Evolutionary conservation across 768 basidiomycete genomes (phyloP), one percentile per base, ranked within the genome.

Genomic region (Guyanaporus albipodus): DNA sequence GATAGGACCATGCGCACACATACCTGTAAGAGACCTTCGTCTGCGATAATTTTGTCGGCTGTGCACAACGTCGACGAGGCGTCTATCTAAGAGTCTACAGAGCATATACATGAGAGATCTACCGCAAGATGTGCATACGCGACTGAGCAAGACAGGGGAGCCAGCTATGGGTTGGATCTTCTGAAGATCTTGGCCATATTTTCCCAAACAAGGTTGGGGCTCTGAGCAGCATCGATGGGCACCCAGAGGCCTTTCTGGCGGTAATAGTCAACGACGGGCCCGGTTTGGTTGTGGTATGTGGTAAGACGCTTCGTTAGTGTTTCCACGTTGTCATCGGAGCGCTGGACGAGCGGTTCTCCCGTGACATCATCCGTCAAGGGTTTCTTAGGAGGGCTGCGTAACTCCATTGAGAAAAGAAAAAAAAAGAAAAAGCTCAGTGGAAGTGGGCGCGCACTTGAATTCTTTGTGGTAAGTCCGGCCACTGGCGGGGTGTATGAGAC

Each of bases 281-380:
- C 89, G 12, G 96, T 99, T 70, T 96, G 93, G 27, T 76, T 67
- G 74, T 99, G 96, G 76, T 85, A 98, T n/a, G 89, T 81, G 3
- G 67, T 57, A 46, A 99, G 76, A 33, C 96, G 87, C 71, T 93
- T 96, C 57, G 83, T 79, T 43, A 99, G 78, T 11, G 94, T 91
- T 67, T 96, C 91, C 51, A 92, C 90, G 55, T 97, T 99, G 73
- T 99, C 96, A 67, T 99, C 96, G 8, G 93, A 92, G 53, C 96
- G 87, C 68, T 97, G 95, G 60, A 95, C 85, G 55, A 99, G 81
- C 29, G 92, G 90, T 70, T 99, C 95, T 48, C 96, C 96, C 4
- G 93, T 89, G 28, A 88, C 74, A 67, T 99, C 96, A 70, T 99
- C 96, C 17, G 77, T 76, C 76, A 91, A 87, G n/a, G 83, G 59